Conservation (phyloP, 1,139 yeast species). For the Taiozyma onychis region DNA sequence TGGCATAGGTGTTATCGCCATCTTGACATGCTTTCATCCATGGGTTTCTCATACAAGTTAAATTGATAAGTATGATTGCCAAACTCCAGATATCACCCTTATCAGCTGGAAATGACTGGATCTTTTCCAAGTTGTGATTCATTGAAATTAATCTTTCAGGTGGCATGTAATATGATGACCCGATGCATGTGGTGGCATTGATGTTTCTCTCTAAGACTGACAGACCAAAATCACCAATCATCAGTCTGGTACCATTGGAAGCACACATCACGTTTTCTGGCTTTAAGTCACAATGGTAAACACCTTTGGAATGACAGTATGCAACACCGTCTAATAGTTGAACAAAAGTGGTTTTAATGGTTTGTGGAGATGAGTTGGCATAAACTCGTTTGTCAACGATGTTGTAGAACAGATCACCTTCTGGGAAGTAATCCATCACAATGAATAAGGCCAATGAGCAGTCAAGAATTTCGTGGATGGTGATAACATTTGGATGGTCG, state of each 20-base stretch:
- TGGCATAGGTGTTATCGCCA: constrained; percentile 52
- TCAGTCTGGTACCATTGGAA: constrained; percentile 51
- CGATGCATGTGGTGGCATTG: constrained; percentile 74
- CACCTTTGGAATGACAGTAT: constrained; percentile 59
- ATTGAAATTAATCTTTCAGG: constrained; percentile 71
- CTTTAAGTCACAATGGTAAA: constrained; percentile 86
- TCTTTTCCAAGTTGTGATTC: constrained; percentile 19
- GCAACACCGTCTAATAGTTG: constrained; percentile 71
- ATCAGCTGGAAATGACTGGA: constrained; percentile 44
- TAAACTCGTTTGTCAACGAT: constrained; percentile 66
- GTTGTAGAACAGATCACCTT: constrained; percentile 76
- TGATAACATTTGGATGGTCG: constrained; percentile 67
- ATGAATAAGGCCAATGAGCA: constrained; percentile 56
- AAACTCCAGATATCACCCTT: constrained; percentile 89
- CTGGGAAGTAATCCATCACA: constrained; percentile 77
- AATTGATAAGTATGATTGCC: constrained; percentile 73
- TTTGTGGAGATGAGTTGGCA: constrained; percentile 37
- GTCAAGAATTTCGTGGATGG: constrained; percentile 69
- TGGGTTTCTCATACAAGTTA: constrained; percentile 82
- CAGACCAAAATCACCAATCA: constrained; percentile 81
- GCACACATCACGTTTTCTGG: constrained; percentile 83
- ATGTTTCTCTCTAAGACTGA: constrained; percentile 58
- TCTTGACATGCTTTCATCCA: constrained; percentile 76
- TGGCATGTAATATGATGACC: constrained; percentile 89
- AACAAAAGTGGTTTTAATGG: constrained; percentile 66